Conservation (phyloP, 441 rosid genomes). For the Adansonia madagascariensis region DNA sequence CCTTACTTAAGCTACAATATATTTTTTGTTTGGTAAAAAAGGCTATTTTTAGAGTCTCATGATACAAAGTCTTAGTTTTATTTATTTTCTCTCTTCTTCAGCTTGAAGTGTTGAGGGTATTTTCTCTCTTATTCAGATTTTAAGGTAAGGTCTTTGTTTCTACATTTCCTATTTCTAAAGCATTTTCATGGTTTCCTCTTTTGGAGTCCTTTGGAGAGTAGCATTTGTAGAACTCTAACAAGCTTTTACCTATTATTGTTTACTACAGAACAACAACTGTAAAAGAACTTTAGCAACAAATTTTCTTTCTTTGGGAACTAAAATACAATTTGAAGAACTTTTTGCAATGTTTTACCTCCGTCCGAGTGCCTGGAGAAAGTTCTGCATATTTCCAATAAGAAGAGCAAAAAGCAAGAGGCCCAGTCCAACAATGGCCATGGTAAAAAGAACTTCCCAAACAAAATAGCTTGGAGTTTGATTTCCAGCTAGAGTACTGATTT, state of each 20-base stretch:
- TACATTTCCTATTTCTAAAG: not conserved
- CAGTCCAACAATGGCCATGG: conserved; percentile 79
- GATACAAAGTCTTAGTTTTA: not conserved
- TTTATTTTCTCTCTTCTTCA: not conserved
- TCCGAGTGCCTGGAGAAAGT: conserved; percentile 86
- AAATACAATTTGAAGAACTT: conserved; percentile 10
- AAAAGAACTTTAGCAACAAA: conserved; percentile 14
- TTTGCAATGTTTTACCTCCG: conserved; percentile 55
- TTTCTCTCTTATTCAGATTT: not conserved
- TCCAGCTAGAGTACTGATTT: conserved; percentile 95
- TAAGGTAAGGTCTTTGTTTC: not conserved
- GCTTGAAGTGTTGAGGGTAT: not conserved
- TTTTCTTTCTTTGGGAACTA: not conserved
- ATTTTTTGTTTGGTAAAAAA: not conserved
- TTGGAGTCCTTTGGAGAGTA: not conserved
- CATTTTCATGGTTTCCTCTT: not conserved
- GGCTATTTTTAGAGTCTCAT: not conserved
- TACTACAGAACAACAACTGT: not conserved
- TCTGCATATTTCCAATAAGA: conserved; percentile 95
- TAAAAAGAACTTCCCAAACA: conserved; percentile 77
- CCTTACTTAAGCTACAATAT: not conserved
- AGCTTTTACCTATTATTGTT: not conserved
- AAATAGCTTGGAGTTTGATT: conserved; percentile 87
- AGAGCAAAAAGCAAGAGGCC: conserved; percentile 93
- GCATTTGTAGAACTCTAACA: not conserved